These are phyloP conservation scores for Lactarius akahatsu DNA, from an alignment of 768 basidiomycete species.

Conservation along the genomic window DNA sequence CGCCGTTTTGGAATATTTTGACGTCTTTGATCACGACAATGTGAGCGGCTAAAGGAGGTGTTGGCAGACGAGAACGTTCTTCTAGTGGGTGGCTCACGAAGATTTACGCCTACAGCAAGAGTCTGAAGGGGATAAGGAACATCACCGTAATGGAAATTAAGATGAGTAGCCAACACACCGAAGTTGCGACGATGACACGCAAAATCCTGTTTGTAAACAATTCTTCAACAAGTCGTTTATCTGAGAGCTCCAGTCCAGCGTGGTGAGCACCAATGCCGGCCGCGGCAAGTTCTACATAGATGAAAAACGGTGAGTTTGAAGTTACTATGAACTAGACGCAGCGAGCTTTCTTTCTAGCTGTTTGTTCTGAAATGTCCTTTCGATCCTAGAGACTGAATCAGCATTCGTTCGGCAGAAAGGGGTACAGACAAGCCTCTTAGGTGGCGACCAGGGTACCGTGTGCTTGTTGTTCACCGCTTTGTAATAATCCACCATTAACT, in stretches of 20 bases:
- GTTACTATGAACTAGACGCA: not conserved
- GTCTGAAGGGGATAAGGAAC: conserved; percentile 53
- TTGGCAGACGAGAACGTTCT: conserved; percentile 3
- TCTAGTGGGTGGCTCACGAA: conserved; percentile 55
- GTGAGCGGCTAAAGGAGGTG: conserved; percentile 67
- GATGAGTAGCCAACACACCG: conserved; percentile 48
- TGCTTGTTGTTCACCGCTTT: conserved; percentile 50
- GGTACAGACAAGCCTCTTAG: conserved; percentile 45
- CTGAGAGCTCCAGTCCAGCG: conserved; percentile 75
- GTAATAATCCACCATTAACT: conserved; percentile 69
- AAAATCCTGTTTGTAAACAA: conserved; percentile 65
- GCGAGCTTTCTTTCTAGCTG: conserved; percentile 54
- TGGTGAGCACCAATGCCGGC: conserved; percentile 89
- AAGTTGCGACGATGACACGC: conserved; percentile 76
- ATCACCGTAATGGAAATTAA: not conserved
- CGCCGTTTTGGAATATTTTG: conserved; percentile 68
- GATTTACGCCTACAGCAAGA: conserved; percentile 92
- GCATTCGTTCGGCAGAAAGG: not conserved
- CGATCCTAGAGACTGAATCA: conserved; percentile 44
- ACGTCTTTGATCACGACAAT: conserved; percentile 94
- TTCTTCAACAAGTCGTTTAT: conserved; percentile 72
- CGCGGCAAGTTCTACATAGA: conserved; percentile 54
- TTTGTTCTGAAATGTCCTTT: conserved; percentile 63
- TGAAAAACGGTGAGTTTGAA: not conserved
- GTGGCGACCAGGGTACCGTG: conserved; percentile 66